phyloP scores from a whole-genome alignment of 805 yeast genomes.

The Kazachstania martiniae region DNA sequence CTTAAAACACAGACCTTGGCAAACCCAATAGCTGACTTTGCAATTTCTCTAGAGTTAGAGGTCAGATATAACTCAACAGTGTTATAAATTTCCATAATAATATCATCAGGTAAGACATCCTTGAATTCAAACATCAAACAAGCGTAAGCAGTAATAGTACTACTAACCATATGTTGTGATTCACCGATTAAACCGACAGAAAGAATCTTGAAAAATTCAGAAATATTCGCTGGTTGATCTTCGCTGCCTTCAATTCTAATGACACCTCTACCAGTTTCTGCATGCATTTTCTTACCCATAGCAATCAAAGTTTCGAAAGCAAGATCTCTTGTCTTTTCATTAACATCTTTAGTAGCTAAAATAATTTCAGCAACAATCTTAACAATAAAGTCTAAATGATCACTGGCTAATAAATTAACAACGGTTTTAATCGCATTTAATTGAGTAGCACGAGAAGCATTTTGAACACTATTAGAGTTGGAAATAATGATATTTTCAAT shows the following conservation, averaged over 20 bases:
- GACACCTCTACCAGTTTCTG: slow-evolving; percentile 43
- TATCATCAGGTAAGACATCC: slow-evolving; percentile 45
- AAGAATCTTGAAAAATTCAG: slow-evolving; percentile 84
- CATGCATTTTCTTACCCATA: slow-evolving; percentile 80
- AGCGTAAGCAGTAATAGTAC: slow-evolving; percentile 84
- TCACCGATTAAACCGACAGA: slow-evolving; percentile 94
- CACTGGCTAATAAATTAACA: slow-evolving; percentile 49
- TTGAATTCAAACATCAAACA: slow-evolving; percentile 82
- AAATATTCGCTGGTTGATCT: slow-evolving; percentile 46
- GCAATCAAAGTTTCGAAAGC: slow-evolving; percentile 66
- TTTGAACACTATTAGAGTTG: slow-evolving; percentile 46
- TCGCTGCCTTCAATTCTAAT: slow-evolving; percentile 40
- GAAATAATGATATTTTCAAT: slow-evolving; percentile 51
- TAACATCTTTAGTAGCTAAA: slow-evolving; percentile 80
- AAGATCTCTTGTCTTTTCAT: slow-evolving; percentile 79
- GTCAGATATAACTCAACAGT: slow-evolving; percentile 86
- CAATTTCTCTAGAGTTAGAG: slow-evolving; percentile 86
- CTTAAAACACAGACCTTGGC: slow-evolving; percentile 80
- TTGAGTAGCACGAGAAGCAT: slow-evolving; percentile 75
- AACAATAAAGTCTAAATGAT: slow-evolving; percentile 69
- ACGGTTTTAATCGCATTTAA: slow-evolving; percentile 54
- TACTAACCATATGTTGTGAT: slow-evolving; percentile 92
- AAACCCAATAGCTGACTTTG: slow-evolving; percentile 88
- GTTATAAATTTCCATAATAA: slow-evolving; percentile 64
- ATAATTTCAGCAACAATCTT: slow-evolving; percentile 78